Base-by-base conservation (phyloP, 164 flowering plant genomes). In the Magnolia sinica region DNA sequence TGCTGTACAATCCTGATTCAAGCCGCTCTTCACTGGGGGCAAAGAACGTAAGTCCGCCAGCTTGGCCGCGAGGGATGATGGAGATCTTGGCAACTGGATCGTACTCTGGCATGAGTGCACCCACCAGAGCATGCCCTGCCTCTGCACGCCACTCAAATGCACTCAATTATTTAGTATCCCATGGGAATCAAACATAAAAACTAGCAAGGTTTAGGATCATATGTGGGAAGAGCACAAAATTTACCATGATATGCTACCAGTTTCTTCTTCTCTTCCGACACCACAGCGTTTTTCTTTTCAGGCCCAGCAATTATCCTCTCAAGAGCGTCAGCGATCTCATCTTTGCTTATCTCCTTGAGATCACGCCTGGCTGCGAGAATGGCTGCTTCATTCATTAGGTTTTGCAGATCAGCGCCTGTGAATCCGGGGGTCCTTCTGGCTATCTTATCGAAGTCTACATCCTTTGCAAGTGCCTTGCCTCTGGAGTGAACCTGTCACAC, bases 241-340 rank as follows among this genome's bases (percentile, higher is more conserved):
- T 50, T 84, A 95, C 99, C 98, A 77, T 96, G 99, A 81, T 93
- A 96, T 52, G 99, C 99, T 14, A 96, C 99, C 49, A 96, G 80
- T 83, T 87, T 91, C 85, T 93, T 93, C 86, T 96, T 93, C 79
- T 93, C 97, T 0, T 96, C 99, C 5, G 98, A 90, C 18, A 96
- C 97, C 8, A 96, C 97, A 51, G 98, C 96, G 82, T 93, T 96
- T 78, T 96, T 92, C 92, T 93, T 92, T 88, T 93, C 99, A n/a
- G 97, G 97, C n/a, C 98, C 99, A 27, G 97, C 99, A 79, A 96
- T 91, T 67, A 96, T 92, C 81, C 99, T 89, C 81, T 96, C 99
- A 2, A 92, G 84, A 11, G 99, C 98, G 82, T 93, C 98, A 13
- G 94, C 85, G 52, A 96, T 93, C 80, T 96, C 98, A 82, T 93